These are phyloP conservation scores for Prunus armeniaca DNA, from an alignment of 306 rosid genomes.

Conservation along the genomic window DNA sequence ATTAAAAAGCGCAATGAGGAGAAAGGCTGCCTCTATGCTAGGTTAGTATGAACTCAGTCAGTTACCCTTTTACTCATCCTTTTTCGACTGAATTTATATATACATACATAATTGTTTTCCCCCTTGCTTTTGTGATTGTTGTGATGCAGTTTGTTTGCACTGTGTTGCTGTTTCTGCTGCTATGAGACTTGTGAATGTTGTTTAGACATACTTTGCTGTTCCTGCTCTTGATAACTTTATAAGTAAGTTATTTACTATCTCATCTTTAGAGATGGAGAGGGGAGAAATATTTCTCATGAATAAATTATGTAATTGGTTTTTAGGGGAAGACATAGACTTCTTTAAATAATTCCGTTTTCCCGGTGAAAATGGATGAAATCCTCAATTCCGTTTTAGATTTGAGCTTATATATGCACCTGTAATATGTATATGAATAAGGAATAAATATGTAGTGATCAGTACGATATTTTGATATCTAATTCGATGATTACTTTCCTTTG, in stretches of 20 bases:
- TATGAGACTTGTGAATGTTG: constrained; percentile 36
- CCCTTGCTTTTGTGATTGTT: background rate
- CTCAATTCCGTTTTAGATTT: background rate
- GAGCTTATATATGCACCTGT: background rate
- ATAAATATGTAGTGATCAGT: too few relatives aligned
- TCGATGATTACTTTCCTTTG: too few relatives aligned
- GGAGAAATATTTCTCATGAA: background rate
- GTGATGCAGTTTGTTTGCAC: constrained; percentile 23
- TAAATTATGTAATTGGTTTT: background rate
- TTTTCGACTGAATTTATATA: background rate
- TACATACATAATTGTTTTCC: too few relatives aligned
- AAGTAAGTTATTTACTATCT: background rate
- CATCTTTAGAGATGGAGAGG: background rate
- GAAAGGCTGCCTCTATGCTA: constrained; percentile 31
- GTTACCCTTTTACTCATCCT: background rate
- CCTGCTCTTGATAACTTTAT: constrained; percentile 20
- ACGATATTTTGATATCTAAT: too few relatives aligned
- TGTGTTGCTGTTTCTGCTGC: constrained; percentile 36
- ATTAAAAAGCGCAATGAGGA: constrained; percentile 24
- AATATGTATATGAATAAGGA: too few relatives aligned
- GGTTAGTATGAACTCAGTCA: constrained; percentile 7
- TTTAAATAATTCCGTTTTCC: too few relatives aligned
- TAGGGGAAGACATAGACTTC: too few relatives aligned
- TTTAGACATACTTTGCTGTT: constrained; percentile 26
- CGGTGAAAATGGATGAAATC: too few relatives aligned